Percentiles rank a stretch among this genome's conserved stretches.
These are phyloP conservation scores for Linaria vulgaris DNA, from an alignment of 257 asterid species.

Conservation along the genomic window DNA sequence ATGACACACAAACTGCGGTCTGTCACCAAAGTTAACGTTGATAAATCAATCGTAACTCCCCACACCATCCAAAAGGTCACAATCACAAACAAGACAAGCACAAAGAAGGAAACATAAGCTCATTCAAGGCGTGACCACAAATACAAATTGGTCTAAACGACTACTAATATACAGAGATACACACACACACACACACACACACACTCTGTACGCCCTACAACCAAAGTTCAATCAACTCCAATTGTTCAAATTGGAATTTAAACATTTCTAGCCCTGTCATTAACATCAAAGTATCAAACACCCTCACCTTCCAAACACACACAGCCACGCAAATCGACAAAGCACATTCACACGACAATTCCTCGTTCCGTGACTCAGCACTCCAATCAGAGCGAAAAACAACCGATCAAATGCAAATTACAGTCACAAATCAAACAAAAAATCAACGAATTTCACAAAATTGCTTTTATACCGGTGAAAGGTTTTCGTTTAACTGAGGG, in stretches of 20 bases:
- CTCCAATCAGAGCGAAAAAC: too few relatives aligned
- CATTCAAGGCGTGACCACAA: neutral
- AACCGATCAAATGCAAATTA: too few relatives aligned
- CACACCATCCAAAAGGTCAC: neutral
- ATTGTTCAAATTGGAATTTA: too few relatives aligned
- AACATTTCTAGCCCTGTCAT: too few relatives aligned
- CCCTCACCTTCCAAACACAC: too few relatives aligned
- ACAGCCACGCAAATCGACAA: too few relatives aligned
- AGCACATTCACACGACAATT: too few relatives aligned
- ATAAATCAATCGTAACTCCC: neutral
- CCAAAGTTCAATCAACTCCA: constrained; percentile 17
- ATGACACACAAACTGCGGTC: neutral
- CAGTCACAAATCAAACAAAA: neutral
- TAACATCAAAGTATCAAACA: too few relatives aligned
- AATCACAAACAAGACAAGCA: neutral
- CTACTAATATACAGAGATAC: neutral
- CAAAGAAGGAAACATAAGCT: neutral
- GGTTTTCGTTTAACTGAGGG: constrained; percentile 84
- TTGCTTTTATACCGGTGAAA: constrained; percentile 69
- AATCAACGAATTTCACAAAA: neutral
- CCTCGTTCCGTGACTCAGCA: too few relatives aligned
- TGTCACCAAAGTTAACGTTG: constrained; percentile 2
- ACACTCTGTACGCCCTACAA: constrained; percentile 15
- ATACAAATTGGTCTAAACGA: neutral
- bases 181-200: neutral